phyloP scores from a whole-genome alignment of 352 stramenopile genomes.

The Globisporangium megalacanthum region DNA sequence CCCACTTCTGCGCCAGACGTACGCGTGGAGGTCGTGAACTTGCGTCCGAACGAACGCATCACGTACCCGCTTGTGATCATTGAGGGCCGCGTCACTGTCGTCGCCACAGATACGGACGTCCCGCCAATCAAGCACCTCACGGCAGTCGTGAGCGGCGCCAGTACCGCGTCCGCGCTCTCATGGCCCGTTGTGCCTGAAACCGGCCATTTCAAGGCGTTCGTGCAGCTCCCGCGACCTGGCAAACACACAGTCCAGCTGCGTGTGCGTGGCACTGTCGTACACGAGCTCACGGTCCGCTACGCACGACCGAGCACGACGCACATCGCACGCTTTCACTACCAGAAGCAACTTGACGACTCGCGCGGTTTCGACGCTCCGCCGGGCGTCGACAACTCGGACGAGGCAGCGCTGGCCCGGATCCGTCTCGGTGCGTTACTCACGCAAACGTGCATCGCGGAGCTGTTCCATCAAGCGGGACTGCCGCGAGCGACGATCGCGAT shows the following conservation, averaged over 20 bases:
- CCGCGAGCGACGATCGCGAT: slow-evolving; percentile 43
- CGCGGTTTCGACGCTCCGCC: slow-evolving; percentile 53
- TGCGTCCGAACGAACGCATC: slow-evolving; percentile 71
- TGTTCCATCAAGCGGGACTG: slow-evolving; percentile 40
- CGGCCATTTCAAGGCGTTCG: slow-evolving; percentile 60
- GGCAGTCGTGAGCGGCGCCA: background rate
- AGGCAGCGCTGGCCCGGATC: slow-evolving; percentile 35
- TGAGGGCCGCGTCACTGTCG: slow-evolving; percentile 32
- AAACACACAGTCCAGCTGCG: slow-evolving; percentile 27
- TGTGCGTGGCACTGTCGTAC: slow-evolving; percentile 5
- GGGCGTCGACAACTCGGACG: slow-evolving; percentile 49
- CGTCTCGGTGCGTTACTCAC: slow-evolving; percentile 47
- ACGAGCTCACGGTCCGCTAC: slow-evolving; percentile 36
- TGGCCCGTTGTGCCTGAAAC: slow-evolving; percentile 43
- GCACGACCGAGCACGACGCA: slow-evolving; percentile 19
- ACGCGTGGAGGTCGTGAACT: slow-evolving; percentile 72
- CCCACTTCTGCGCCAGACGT: background rate
- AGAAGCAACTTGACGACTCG: slow-evolving; percentile 32
- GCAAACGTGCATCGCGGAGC: slow-evolving; percentile 48
- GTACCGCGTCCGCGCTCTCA: slow-evolving; percentile 8
- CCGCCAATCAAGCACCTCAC: background rate
- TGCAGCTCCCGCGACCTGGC: slow-evolving; percentile 44
- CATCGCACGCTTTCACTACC: slow-evolving; percentile 61
- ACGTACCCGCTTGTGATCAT: slow-evolving; percentile 48
- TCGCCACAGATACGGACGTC: slow-evolving; percentile 15